These are phyloP conservation scores for Apiospora malaysiana DNA, from an alignment of 2,329 filamentous ascomycete genomes.

Conservation along the genomic window DNA sequence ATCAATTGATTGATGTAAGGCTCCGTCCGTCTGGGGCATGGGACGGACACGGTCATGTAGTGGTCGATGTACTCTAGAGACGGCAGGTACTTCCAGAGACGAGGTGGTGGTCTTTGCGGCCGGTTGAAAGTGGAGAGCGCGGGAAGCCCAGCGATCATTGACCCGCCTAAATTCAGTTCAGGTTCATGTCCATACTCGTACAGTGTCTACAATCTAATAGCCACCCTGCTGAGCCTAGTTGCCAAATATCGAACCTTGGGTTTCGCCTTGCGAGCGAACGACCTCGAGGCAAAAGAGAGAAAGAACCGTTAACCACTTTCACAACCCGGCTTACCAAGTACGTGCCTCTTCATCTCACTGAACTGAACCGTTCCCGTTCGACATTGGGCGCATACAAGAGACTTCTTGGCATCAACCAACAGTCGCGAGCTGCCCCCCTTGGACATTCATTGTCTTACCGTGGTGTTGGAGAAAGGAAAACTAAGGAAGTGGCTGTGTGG, in stretches of 20 bases:
- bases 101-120: conserved; percentile 5
- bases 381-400: not conserved
- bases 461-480: conserved; percentile 12
- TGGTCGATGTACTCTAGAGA: not conserved
- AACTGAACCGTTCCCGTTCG: not conserved
- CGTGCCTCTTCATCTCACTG: not conserved
- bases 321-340: not conserved
- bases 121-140: conserved; percentile 24
- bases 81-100: not conserved
- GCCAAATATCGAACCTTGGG: conserved; percentile 7
- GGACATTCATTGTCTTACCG: not conserved
- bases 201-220: conserved; percentile 18
- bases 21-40: not conserved
- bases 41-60: not conserved
- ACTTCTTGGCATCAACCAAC: conserved; percentile 1
- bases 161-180: conserved; percentile 15
- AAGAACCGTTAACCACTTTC: too few relatives aligned
- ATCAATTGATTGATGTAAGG: not conserved
- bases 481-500: conserved; percentile 6
- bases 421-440: conserved; percentile 2
- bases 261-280: not conserved
- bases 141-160: conserved; percentile 23
- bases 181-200: not conserved
- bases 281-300: not conserved
- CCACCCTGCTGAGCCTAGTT: not conserved